Percentiles rank a stretch among this genome's conserved stretches.
These are phyloP conservation scores for Malus sylvestris DNA, from an alignment of 306 rosid species.

Conservation along the genomic window DNA sequence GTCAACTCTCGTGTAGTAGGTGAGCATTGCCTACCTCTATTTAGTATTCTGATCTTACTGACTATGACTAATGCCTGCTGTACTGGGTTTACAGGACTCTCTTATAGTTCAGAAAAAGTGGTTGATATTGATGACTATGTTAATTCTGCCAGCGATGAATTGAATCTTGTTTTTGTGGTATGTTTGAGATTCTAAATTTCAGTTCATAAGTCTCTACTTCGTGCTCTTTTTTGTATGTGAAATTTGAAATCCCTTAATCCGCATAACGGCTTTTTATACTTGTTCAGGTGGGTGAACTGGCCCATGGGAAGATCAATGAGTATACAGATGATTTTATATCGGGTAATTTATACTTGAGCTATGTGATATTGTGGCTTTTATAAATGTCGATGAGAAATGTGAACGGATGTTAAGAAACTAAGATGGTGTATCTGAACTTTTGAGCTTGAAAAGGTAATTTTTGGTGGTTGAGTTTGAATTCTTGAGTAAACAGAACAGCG, in stretches of 20 bases:
- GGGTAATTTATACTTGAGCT: not conserved
- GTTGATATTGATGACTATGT: conserved; percentile 24
- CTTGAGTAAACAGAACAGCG: not conserved
- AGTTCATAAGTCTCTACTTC: not conserved
- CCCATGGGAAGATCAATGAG: conserved; percentile 8
- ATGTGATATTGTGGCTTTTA: not conserved
- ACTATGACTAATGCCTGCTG: not conserved
- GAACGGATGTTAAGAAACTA: not conserved
- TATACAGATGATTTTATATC: conserved; percentile 5
- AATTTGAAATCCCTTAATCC: not conserved
- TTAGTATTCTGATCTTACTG: not conserved
- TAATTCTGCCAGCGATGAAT: not conserved
- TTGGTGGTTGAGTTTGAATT: not conserved
- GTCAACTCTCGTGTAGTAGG: conserved; percentile 24
- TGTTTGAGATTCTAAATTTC: conserved; percentile 1
- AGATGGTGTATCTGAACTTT: too few relatives aligned
- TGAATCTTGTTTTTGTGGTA: conserved; percentile 30
- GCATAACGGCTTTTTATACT: not conserved
- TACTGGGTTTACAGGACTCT: conserved; percentile 21
- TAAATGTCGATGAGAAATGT: too few relatives aligned
- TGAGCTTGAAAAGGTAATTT: not conserved
- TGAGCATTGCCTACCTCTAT: not conserved
- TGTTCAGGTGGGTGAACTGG: conserved; percentile 3
- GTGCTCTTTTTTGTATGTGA: not conserved
- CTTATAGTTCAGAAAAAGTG: conserved; percentile 21